Base-by-base conservation (phyloP, 1,284 basidiomycete genomes). In the Trametes sp. region DNA sequence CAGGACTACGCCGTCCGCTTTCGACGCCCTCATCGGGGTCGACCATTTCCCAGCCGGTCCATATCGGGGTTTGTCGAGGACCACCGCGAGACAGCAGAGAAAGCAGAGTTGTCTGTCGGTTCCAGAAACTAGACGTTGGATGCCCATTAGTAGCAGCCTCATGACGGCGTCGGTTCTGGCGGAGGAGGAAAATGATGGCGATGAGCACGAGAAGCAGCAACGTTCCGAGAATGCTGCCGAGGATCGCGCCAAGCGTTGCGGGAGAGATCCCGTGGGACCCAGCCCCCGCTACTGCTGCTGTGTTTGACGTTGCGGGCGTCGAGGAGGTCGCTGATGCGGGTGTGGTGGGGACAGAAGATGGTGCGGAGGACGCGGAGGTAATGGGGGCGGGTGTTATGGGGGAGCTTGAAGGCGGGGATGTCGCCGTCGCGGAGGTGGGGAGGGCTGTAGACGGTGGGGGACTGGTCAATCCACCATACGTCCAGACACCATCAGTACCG, bases 401-500 rank as follows among this genome's bases (percentile, higher is more conserved):
- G 50, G 69, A 62, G 42, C 68, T 65, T 21, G 64, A 28, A 13
- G 70, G 60, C 70, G 70, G 38, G 72, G 70, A 50, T 70, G 71
- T 54, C 66, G 73, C 51, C 41, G 63, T 57, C 36, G 66, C 52
- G 61, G 64, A 59, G 31, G 54, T 65, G 2, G 75, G 69, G 28
- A 33, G 74, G 63, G 36, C 75, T 28, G 70, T 75, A 29, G 73
- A 70, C 24, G 80, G 74, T 24, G 87, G 87, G 31, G 84, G 74
- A 11, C 31, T 33, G 24, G 84, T 81, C 23, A 83, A 77, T 42
- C 89, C 89, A 64, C 89, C 89, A 68, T 84, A 92, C 19, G 82
- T 84, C 83, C 86, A 92, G 16, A 74, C 74, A 28, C 81, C 80
- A 62, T 88, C 77, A 16, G 84, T 78, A 51, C 84, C 86, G 35